Percentiles rank a stretch among this genome's conserved stretches.
Evolutionary conservation across 106 monocot species (phyloP).

Genomic region (Phalaenopsis equestris): DNA sequence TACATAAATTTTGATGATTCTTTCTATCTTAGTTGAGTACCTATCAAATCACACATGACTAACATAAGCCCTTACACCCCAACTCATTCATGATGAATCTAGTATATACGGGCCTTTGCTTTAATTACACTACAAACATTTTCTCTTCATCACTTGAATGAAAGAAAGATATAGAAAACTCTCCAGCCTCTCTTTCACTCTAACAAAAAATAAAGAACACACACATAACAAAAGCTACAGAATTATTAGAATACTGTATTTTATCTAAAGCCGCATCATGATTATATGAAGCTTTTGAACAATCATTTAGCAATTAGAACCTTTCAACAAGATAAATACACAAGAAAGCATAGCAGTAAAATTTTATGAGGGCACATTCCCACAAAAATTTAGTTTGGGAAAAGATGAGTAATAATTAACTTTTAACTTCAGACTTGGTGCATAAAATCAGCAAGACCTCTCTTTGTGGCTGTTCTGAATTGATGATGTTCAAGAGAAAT

Average conservation of each 20-base stretch:
- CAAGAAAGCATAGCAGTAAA: background rate
- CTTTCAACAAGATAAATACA: background rate
- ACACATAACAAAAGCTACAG: background rate
- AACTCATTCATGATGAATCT: background rate
- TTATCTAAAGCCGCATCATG: background rate
- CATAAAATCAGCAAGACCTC: slow-evolving; percentile 32
- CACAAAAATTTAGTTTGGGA: background rate
- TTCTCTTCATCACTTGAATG: background rate
- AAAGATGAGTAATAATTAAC: background rate
- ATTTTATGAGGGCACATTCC: background rate
- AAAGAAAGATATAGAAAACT: background rate
- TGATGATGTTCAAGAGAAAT: slow-evolving; percentile 34
- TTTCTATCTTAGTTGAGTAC: background rate
- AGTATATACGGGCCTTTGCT: background rate
- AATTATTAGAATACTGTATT: background rate
- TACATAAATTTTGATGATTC: background rate
- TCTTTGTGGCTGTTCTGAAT: slow-evolving; percentile 65
- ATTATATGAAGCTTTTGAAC: background rate
- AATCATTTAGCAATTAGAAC: background rate
- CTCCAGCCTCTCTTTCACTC: background rate
- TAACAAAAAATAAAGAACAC: background rate
- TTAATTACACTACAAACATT: background rate
- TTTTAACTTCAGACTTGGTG: background rate
- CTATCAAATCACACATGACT: background rate
- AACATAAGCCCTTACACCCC: background rate